phyloP scores from a whole-genome alignment of 1,284 basidiomycete species.

The Malassezia arunalokei region DNA sequence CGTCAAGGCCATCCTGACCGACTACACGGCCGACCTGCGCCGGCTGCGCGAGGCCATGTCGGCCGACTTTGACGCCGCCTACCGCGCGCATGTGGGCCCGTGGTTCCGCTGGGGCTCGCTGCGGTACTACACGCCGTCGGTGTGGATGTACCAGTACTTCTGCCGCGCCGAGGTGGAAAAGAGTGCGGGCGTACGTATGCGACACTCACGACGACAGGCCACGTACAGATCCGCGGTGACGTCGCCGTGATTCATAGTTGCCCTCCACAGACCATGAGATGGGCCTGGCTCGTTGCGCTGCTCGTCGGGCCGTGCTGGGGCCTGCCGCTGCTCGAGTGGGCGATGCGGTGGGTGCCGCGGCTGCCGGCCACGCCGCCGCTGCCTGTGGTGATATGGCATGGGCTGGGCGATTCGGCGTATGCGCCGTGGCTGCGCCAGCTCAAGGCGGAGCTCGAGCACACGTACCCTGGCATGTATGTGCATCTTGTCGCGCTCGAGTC shows the following conservation, averaged over 20 bases:
- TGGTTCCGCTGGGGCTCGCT: constrained; percentile 1
- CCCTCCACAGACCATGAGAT: too few species aligned
- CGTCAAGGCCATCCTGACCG: constrained; percentile 77
- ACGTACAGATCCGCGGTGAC: too few species aligned
- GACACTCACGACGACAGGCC: too few species aligned
- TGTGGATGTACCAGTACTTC: constrained; percentile 2
- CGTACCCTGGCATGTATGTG: constrained; percentile 73
- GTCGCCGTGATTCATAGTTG: too few species aligned
- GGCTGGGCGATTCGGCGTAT: constrained; percentile 59
- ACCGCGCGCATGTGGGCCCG: constrained; percentile 4
- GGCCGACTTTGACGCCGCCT: constrained; percentile 8
- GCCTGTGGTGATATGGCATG: constrained; percentile 80
- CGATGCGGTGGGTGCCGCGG: neutral
- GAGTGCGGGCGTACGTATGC: constrained; percentile 8
- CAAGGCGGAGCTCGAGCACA: constrained; percentile 55
- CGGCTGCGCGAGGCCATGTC: constrained; percentile 58
- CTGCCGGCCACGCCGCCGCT: neutral
- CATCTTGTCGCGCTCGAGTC: constrained; percentile 54
- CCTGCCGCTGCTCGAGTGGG: too few species aligned
- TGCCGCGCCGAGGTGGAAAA: constrained; percentile 6
- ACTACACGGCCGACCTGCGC: constrained; percentile 65
- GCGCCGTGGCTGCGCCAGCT: constrained; percentile 55
- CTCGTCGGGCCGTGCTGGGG: too few species aligned
- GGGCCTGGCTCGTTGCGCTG: too few species aligned
- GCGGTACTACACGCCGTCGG: constrained; percentile 11